These are phyloP conservation scores for Edaphochlamys debaryana DNA, from an alignment of 139 green algal species.

Conservation along the genomic window DNA sequence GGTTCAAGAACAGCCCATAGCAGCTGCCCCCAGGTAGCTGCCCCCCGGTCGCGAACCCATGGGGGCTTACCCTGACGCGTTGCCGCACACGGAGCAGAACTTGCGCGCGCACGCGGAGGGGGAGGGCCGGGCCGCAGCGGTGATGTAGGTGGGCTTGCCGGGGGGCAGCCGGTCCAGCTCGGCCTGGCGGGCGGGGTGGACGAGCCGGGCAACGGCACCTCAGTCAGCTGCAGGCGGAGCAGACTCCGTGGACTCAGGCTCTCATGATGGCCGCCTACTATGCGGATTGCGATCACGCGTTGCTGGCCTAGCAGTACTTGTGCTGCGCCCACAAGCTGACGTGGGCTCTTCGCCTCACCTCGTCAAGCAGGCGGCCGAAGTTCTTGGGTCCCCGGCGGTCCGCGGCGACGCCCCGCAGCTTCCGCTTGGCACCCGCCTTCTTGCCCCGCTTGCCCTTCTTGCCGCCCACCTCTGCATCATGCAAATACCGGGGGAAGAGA, in stretches of 20 bases:
- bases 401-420: slow-evolving; percentile 26
- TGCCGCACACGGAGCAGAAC: slow-evolving; percentile 81
- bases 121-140: slow-evolving; percentile 61
- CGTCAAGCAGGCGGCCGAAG: slow-evolving; percentile 77
- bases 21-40: too few relatives aligned
- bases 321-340: too few relatives aligned
- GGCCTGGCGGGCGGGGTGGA: slow-evolving; percentile 44
- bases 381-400: slow-evolving; percentile 59
- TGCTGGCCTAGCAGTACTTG: too few relatives aligned
- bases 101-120: slow-evolving; percentile 57
- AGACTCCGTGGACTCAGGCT: too few relatives aligned
- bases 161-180: slow-evolving; percentile 62
- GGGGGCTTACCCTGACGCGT: slow-evolving; percentile 46
- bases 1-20: too few relatives aligned
- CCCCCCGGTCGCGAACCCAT: too few relatives aligned
- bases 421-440: slow-evolving; percentile 61
- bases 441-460: slow-evolving; percentile 65
- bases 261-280: too few relatives aligned
- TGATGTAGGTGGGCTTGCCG: slow-evolving; percentile 73
- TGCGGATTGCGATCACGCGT: too few relatives aligned
- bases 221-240: too few relatives aligned
- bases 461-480: neutral
- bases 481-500: too few relatives aligned
- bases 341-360: slow-evolving; percentile 45
- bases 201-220: too few relatives aligned